A percentile compares a stretch with the other conserved stretches of the same genome.
These are phyloP conservation scores for Microdochium paspali DNA, from an alignment of 2,329 filamentous ascomycete species.

Conservation along the genomic window DNA sequence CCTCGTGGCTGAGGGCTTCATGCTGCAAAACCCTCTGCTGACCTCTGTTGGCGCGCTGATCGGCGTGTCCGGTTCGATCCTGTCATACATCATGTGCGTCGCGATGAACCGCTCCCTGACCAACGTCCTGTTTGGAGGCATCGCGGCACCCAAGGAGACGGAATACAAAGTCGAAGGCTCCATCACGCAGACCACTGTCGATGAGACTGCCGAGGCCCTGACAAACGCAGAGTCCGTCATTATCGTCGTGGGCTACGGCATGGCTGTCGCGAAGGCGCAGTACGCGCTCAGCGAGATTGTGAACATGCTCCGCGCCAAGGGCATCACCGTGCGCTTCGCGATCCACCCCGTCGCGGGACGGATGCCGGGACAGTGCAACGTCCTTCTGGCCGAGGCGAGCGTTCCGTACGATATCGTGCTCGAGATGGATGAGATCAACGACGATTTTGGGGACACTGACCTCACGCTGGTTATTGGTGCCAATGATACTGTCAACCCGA, in stretches of 20 bases:
- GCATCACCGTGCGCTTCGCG: constrained; percentile 76
- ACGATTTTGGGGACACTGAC: constrained; percentile 80
- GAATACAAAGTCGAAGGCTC: constrained; percentile 73
- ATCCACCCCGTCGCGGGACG: constrained; percentile 85
- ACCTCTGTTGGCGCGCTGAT: constrained; percentile 82
- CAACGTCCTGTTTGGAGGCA: constrained; percentile 82
- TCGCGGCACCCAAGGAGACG: constrained; percentile 50
- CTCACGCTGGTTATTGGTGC: constrained; percentile 83
- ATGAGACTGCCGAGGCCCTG: constrained; percentile 71
- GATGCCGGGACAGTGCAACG: constrained; percentile 92
- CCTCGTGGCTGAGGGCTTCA: constrained; percentile 81
- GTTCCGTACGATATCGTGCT: constrained; percentile 89
- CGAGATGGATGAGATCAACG: constrained; percentile 95
- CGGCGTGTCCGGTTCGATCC: constrained; percentile 78
- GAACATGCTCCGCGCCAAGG: constrained; percentile 59
- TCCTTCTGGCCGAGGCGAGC: constrained; percentile 76
- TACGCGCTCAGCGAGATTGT: constrained; percentile 84
- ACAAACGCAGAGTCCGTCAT: constrained; percentile 75
- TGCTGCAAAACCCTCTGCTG: constrained; percentile 79
- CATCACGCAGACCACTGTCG: constrained; percentile 68
- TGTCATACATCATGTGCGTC: constrained; percentile 80
- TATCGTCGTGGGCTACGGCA: constrained; percentile 85
- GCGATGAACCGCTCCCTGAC: constrained; percentile 88
- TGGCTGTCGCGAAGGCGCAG: constrained; percentile 90
- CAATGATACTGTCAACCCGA: constrained; percentile 89